Conservation (phyloP, 768 basidiomycete genomes). For the Gloeostereum incarnatum region DNA sequence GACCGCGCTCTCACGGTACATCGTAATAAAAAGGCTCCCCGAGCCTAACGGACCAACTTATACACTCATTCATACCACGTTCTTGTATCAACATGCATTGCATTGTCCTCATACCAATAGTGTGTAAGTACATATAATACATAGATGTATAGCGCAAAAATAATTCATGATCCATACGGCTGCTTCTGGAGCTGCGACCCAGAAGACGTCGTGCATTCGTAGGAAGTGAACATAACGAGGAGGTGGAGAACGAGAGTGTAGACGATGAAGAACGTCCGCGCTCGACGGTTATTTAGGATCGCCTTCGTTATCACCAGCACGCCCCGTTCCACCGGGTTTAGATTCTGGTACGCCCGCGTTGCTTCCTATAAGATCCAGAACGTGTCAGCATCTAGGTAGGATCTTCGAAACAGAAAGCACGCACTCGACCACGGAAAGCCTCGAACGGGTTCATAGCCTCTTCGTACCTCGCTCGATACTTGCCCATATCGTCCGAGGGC, state of each 20-base stretch:
- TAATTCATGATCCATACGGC: constrained; percentile 28
- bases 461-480: constrained; percentile 88
- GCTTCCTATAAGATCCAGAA: constrained; percentile 72
- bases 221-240: constrained; percentile 73
- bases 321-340: constrained; percentile 87
- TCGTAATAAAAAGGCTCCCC: constrained; percentile 27
- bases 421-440: constrained; percentile 87
- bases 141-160: constrained; percentile 1
- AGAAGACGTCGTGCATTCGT: constrained; percentile 56
- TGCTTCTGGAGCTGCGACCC: constrained; percentile 40
- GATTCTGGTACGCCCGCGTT: constrained; percentile 81
- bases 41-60: constrained; percentile 11
- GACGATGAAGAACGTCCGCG: constrained; percentile 81
- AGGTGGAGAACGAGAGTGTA: constrained; percentile 78
- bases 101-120: neutral
- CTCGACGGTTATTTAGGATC: constrained; percentile 82
- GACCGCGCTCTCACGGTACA: constrained; percentile 63
- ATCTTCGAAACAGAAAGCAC: constrained; percentile 19
- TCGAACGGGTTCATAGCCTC: constrained; percentile 98
- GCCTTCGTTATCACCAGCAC: constrained; percentile 78
- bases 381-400: constrained; percentile 1
- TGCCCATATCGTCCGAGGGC: constrained; percentile 66
- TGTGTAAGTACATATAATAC: constrained; percentile 3
- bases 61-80: constrained; percentile 4
- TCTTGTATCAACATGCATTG: constrained; percentile 1